These are phyloP conservation scores for Balakata baccata DNA, from an alignment of 345 rosid genomes.

Conservation along the genomic window DNA sequence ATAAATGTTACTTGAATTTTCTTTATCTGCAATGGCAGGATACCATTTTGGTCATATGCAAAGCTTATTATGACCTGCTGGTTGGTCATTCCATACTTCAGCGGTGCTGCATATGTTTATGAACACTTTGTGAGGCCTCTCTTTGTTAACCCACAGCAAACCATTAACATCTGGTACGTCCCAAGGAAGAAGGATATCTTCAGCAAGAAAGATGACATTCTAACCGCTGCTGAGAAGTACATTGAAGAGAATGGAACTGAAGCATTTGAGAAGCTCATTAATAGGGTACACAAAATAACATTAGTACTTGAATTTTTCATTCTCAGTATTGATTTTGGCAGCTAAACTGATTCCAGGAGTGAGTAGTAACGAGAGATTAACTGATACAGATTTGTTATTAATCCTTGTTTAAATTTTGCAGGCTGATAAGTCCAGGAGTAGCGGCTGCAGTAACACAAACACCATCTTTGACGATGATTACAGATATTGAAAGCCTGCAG, in stretches of 20 bases:
- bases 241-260: conserved; percentile 82
- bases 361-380: background rate
- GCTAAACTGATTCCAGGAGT: background rate
- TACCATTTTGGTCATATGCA: conserved; percentile 78
- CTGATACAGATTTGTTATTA: background rate
- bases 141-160: conserved; percentile 59
- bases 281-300: conserved; percentile 41
- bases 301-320: background rate
- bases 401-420: conserved; percentile 24
- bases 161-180: conserved; percentile 87
- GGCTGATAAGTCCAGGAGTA: conserved; percentile 59
- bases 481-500: conserved; percentile 14
- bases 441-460: conserved; percentile 15
- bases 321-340: background rate
- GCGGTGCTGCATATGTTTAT: conserved; percentile 91
- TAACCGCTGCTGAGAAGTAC: conserved; percentile 85
- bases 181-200: conserved; percentile 71
- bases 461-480: conserved; percentile 30
- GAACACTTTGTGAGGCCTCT: conserved; percentile 80
- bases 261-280: conserved; percentile 77
- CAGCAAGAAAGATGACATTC: conserved; percentile 63
- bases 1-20: background rate
- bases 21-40: conserved; percentile 44
- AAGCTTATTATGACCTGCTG: conserved; percentile 89
- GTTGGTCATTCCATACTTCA: conserved; percentile 92